A percentile compares a stretch with the other conserved stretches of the same genome.
Evolutionary conservation across 164 flowering plant genomes (phyloP).

Genomic region (Dillenia turbinata): DNA sequence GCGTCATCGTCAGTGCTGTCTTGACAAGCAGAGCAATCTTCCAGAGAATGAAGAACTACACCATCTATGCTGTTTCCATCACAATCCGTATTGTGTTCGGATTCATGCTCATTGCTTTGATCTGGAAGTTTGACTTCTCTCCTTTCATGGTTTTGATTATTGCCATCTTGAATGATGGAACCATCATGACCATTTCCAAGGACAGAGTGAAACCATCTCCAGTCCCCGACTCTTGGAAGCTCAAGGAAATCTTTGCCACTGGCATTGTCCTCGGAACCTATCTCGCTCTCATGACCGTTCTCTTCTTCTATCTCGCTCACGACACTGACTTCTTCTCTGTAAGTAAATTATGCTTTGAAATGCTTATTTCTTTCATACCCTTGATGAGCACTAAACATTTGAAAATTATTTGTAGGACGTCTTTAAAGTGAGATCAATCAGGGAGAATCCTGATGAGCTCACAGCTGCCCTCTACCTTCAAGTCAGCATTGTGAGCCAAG

Average conservation of each 20-base stretch:
- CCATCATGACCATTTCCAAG: slow-evolving; percentile 95
- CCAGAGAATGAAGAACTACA: slow-evolving; percentile 96
- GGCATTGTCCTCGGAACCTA: slow-evolving; percentile 71
- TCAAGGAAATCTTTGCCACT: slow-evolving; percentile 71
- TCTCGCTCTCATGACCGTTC: slow-evolving; percentile 55
- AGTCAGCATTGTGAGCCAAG: slow-evolving; percentile 89
- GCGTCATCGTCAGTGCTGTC: slow-evolving; percentile 82
- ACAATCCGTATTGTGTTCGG: slow-evolving; percentile 86
- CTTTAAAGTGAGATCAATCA: slow-evolving; percentile 51
- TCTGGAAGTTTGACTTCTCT: slow-evolving; percentile 92
- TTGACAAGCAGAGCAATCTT: slow-evolving; percentile 88
- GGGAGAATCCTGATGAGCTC: slow-evolving; percentile 30
- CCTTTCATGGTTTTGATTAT: slow-evolving; percentile 90
- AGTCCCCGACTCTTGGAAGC: slow-evolving; percentile 82
- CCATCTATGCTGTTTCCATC: slow-evolving; percentile 91
- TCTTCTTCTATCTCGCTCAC: slow-evolving; percentile 53
- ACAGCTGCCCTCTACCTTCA: slow-evolving; percentile 78
- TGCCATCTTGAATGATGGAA: slow-evolving; percentile 83
- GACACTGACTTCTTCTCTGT: slow-evolving; percentile 64
- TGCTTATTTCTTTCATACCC: background rate
- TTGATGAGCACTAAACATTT: background rate
- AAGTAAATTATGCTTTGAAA: slow-evolving; percentile 14
- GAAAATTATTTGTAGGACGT: slow-evolving; percentile 24
- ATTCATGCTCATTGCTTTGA: slow-evolving; percentile 71
- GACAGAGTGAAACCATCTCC: slow-evolving; percentile 95